Conservation (phyloP, 1,284 basidiomycete genomes). For the Heterobasidion irregulare region DNA sequence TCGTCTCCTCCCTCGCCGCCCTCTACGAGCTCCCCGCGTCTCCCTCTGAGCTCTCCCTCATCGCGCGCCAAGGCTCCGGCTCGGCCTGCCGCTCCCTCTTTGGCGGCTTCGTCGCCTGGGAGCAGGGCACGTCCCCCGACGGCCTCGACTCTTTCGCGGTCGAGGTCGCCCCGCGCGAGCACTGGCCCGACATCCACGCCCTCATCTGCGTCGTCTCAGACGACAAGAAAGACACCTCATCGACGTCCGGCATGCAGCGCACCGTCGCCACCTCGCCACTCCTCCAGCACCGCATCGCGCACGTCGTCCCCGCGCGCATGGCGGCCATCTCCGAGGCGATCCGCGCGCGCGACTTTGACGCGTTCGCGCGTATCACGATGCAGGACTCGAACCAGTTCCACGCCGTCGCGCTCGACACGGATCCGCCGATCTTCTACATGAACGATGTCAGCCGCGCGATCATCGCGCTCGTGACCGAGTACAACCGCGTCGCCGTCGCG, state of each 20-base stretch:
- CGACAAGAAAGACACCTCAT: conserved; percentile 94
- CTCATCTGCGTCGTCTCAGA: conserved; percentile 97
- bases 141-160: conserved; percentile 88
- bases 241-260: conserved; percentile 94
- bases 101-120: conserved; percentile 97
- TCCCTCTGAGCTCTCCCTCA: conserved; percentile 75
- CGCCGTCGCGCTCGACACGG: conserved; percentile 93
- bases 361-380: conserved; percentile 92
- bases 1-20: conserved; percentile 82
- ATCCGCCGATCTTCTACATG: conserved; percentile 98
- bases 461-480: conserved; percentile 84
- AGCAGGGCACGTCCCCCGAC: conserved; percentile 61
- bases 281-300: conserved; percentile 82
- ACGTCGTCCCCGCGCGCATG: conserved; percentile 91
- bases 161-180: conserved; percentile 76
- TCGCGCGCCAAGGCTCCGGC: conserved; percentile 95
- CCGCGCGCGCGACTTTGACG: conserved; percentile 72
- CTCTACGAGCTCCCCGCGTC: conserved; percentile 75
- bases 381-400: conserved; percentile 98
- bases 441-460: conserved; percentile 91
- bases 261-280: conserved; percentile 90
- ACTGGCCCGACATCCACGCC: conserved; percentile 96
- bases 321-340: conserved; percentile 77
- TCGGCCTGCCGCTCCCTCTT: conserved; percentile 97
- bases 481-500: conserved; percentile 78